Percentiles rank a stretch among this genome's conserved stretches.
Conservation (phyloP, 805 yeast genomes). For the Metschnikowia proteae region DNA sequence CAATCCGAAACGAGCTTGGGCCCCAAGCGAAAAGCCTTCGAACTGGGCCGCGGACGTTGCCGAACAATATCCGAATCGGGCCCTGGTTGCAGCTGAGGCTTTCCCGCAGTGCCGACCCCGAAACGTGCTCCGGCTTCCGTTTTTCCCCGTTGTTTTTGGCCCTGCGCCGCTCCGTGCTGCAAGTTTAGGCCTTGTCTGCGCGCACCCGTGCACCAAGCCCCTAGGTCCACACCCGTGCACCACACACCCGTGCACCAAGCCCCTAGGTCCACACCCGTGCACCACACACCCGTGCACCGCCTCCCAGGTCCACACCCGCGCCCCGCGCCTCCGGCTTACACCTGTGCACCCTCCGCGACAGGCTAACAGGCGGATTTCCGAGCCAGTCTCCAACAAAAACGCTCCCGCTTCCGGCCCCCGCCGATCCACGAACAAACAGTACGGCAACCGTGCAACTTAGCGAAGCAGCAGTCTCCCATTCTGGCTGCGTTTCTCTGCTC, state of each 20-base stretch:
- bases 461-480: no score
- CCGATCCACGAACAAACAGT: not conserved
- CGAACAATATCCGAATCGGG: no score
- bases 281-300: constrained; percentile 1
- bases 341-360: not conserved
- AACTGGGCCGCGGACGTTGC: no score
- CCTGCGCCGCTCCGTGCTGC: not conserved
- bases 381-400: not conserved
- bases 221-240: no score
- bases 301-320: no score
- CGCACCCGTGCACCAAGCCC: not conserved
- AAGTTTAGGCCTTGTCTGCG: not conserved
- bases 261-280: no score
- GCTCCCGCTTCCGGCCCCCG: not conserved
- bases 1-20: no score
- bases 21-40: no score
- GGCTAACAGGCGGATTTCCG: constrained; percentile 2
- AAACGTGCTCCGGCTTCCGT: not conserved
- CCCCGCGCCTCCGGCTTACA: not conserved
- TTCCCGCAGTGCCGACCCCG: no score
- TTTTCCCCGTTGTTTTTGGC: not conserved
- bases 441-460: not conserved
- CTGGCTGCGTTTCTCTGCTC: not conserved
- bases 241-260: not conserved
- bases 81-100: no score